Evolutionary conservation across 768 basidiomycete genomes (phyloP).

Genomic region (Leccinellum albellum): DNA sequence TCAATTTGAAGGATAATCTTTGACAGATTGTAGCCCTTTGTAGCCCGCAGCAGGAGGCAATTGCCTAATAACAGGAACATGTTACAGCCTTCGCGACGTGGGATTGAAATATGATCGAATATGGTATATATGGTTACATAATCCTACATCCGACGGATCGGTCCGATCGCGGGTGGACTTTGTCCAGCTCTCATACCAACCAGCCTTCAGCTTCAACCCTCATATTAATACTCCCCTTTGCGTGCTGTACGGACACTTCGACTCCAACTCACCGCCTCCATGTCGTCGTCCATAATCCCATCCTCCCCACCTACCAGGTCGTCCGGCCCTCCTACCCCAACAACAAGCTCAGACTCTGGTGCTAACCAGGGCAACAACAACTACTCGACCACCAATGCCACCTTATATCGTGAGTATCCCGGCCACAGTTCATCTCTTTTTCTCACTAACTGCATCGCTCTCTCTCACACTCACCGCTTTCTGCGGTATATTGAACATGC

Average conservation of each 20-base stretch:
- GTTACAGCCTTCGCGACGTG: background rate
- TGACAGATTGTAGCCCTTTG: background rate
- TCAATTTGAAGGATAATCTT: background rate
- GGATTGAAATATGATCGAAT: background rate
- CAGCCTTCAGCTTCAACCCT: background rate
- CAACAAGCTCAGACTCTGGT: background rate
- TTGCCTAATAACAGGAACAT: background rate
- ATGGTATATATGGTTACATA: background rate
- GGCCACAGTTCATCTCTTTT: slow-evolving; percentile 2
- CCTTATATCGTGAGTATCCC: slow-evolving; percentile 26
- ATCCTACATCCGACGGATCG: slow-evolving; percentile 1
- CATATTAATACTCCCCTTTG: slow-evolving; percentile 19
- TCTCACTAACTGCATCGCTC: slow-evolving; percentile 15
- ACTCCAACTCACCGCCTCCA: slow-evolving; percentile 1
- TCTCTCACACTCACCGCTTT: slow-evolving; percentile 8
- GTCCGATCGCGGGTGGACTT: background rate
- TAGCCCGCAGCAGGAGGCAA: background rate
- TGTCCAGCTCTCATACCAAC: background rate
- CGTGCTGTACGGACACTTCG: background rate
- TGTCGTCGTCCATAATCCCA: slow-evolving; percentile 11
- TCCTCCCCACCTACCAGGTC: background rate
- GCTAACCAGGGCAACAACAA: background rate
- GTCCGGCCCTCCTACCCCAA: background rate
- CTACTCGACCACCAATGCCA: slow-evolving; percentile 19
- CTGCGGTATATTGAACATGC: background rate